Conservation (phyloP, 1,284 basidiomycete species). For the Cutaneotrichosporon daszewskae region DNA sequence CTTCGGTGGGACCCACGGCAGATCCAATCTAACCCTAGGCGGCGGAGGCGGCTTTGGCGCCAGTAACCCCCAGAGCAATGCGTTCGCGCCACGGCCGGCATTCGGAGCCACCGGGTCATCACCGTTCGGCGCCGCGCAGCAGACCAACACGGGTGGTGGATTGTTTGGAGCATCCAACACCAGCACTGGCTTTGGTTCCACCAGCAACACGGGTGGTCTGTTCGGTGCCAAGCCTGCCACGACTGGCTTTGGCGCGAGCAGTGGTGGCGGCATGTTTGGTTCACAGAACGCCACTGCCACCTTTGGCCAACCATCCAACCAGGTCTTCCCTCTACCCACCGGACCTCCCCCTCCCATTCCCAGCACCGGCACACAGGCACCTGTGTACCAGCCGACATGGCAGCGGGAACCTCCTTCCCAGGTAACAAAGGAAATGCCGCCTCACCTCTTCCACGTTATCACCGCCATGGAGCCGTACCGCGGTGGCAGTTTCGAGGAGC, state of each 20-base stretch:
- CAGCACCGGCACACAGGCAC: slow-evolving; percentile 32
- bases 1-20: slow-evolving; percentile 20
- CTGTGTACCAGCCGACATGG: slow-evolving; percentile 42
- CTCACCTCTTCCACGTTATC: slow-evolving; percentile 42
- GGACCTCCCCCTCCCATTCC: slow-evolving; percentile 30
- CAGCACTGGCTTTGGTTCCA: slow-evolving; percentile 18
- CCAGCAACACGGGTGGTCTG: slow-evolving; percentile 20
- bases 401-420: slow-evolving; percentile 33
- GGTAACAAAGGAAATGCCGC: slow-evolving; percentile 9
- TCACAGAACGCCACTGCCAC: slow-evolving; percentile 15
- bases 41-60: slow-evolving; percentile 11
- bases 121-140: slow-evolving; percentile 44
- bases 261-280: too few relatives aligned
- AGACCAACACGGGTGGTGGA: slow-evolving; percentile 57
- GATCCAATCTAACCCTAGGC: slow-evolving; percentile 2
- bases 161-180: slow-evolving; percentile 39
- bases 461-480: slow-evolving; percentile 40
- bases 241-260: slow-evolving; percentile 27
- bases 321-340: not conserved
- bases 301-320: too few relatives aligned
- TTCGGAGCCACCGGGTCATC: slow-evolving; percentile 37
- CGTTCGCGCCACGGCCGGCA: too few relatives aligned
- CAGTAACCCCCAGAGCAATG: slow-evolving; percentile 5
- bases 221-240: too few relatives aligned
- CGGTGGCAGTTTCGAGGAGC: slow-evolving; percentile 42